phyloP scores from a whole-genome alignment of 352 stramenopile species.

The Phytophthora colocasiae region DNA sequence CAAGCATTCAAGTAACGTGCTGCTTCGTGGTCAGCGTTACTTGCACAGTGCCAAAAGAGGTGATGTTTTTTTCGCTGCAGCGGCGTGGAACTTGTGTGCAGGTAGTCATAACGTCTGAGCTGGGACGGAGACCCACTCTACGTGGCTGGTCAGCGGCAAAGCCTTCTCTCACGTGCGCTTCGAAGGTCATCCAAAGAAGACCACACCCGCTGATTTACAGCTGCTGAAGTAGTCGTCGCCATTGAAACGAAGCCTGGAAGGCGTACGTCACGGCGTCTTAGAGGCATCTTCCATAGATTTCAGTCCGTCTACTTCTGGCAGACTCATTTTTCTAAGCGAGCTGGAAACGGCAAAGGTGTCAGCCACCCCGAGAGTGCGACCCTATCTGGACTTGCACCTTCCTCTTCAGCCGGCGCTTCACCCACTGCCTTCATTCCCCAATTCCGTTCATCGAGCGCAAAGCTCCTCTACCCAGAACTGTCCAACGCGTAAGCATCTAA shows the following conservation, averaged over 20 bases:
- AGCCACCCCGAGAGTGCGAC: constrained; percentile 21
- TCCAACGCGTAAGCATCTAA: neutral
- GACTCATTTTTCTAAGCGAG: constrained; percentile 24
- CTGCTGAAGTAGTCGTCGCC: constrained; percentile 14
- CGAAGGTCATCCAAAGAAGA: constrained; percentile 6
- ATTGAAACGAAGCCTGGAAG: neutral
- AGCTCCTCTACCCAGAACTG: neutral
- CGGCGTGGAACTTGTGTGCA: neutral
- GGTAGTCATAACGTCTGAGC: constrained; percentile 19
- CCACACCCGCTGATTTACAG: constrained; percentile 27
- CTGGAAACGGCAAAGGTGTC: constrained; percentile 28
- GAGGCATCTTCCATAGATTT: constrained; percentile 30
- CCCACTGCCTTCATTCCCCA: constrained; percentile 33
- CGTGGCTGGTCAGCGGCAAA: constrained; percentile 5
- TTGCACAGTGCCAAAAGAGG: constrained; percentile 1
- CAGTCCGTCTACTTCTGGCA: neutral
- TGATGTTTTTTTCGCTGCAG: neutral
- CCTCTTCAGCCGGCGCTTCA: constrained; percentile 1
- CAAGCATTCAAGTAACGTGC: neutral
- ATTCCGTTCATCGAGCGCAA: constrained; percentile 20
- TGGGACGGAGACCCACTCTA: constrained; percentile 10
- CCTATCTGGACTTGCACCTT: constrained; percentile 32
- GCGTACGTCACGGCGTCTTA: neutral
- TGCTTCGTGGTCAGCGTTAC: neutral
- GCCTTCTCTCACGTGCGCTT: constrained; percentile 20